Evolutionary conservation across 805 yeast genomes (phyloP), one percentile per base, ranked within the genome.

Genomic region (Spathaspora girioi): DNA sequence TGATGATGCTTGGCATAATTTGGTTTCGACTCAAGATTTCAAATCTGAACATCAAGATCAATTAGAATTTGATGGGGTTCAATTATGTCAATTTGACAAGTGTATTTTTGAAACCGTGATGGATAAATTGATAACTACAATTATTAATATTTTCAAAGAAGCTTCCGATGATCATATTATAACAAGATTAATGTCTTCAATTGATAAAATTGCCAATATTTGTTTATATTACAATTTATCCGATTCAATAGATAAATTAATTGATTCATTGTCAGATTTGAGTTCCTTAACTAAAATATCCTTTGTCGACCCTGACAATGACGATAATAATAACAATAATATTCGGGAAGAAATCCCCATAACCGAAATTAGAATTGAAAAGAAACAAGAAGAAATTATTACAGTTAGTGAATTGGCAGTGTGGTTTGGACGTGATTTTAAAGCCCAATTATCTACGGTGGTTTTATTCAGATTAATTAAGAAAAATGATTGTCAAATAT

Each of bases 101-200:
- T 81, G 81, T 12, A 73, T 93, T 26, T 92, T 93, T 63, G 82
- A 79, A 48, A 73, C 79, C 10, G 73, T 81, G 6, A 87, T 87
- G 59, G 77, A 79, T 41, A 80, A 80, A 17, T 73, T 94, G n/a
- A 78, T 89, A 5, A 80, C 84, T 10, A 84, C 96, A 0, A 69
- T 92, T 42, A 78, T 92, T 48, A 80, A 79, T 48, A 89, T 93
- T 42, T 94, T 90, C 68, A 85, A 87, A 27, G 89, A 88, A 48
- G 97, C 98, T 0, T 74, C 89, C 0, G 97, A 94, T 64, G 98
- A 94, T 65, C 88, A 89, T 46, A 83, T 94, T 9, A 85, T 91
- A 46, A 85, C 94, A 0, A 80, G 93, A 51, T 88, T 94, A 74
- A 85, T 94, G 75, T 80, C 96, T 0, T 88, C 93, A 2, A 78